A percentile compares a stretch with the other conserved stretches of the same genome.
These are phyloP conservation scores for Arthrobotrys sinensis DNA, from an alignment of 2,329 filamentous ascomycete species.

Conservation along the genomic window DNA sequence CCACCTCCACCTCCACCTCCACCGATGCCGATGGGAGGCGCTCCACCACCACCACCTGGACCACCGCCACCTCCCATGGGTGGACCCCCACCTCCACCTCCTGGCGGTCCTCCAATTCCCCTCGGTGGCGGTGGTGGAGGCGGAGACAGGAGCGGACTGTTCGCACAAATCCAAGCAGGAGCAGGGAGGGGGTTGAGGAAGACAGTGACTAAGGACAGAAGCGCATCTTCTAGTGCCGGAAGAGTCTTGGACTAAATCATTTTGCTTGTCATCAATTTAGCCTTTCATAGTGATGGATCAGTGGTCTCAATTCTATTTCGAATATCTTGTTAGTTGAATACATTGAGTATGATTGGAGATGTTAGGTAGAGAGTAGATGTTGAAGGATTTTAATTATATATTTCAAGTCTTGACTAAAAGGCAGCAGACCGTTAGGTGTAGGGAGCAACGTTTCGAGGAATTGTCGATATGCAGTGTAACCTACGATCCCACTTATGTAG, in stretches of 20 bases:
- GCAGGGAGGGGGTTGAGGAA: slow-evolving; percentile 79
- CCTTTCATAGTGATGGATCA: neutral
- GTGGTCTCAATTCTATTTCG: slow-evolving; percentile 15
- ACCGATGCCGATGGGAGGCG: slow-evolving; percentile 60
- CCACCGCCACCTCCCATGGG: slow-evolving; percentile 67
- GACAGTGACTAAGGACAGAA: slow-evolving; percentile 90
- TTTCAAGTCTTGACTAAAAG: neutral
- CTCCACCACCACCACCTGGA: slow-evolving; percentile 64
- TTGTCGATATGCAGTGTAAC: too few species aligned
- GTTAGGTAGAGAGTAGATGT: neutral
- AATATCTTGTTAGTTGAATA: slow-evolving; percentile 8
- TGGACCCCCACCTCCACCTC: slow-evolving; percentile 65
- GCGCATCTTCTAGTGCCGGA: slow-evolving; percentile 80
- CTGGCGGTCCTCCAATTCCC: slow-evolving; percentile 52
- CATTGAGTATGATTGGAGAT: neutral
- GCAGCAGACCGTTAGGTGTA: too few species aligned
- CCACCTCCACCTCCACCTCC: slow-evolving; percentile 67
- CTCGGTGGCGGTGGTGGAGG: slow-evolving; percentile 48
- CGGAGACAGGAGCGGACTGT: slow-evolving; percentile 72
- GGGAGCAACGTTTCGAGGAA: too few species aligned
- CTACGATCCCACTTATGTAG: neutral
- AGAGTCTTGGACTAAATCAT: slow-evolving; percentile 73
- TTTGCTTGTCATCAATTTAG: neutral
- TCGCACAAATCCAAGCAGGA: slow-evolving; percentile 87
- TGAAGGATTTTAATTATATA: slow-evolving; percentile 4